A percentile compares a stretch with the other conserved stretches of the same genome.
Evolutionary conservation across 805 yeast genomes (phyloP).

Genomic region (Candida verbasci): DNA sequence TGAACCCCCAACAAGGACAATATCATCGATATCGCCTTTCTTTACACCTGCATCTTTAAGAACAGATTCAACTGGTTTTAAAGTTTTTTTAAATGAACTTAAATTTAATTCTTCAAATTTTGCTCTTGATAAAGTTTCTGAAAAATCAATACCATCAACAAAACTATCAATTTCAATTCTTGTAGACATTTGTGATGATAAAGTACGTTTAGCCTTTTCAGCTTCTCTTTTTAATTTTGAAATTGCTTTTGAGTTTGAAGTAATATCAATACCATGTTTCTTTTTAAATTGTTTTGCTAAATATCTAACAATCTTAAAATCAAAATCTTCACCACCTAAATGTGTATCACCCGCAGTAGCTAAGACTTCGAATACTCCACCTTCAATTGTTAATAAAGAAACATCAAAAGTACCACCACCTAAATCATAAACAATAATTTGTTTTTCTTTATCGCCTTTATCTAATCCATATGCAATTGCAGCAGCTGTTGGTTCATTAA

Average conservation of each 20-base stretch:
- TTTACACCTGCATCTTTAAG: slow-evolving; percentile 42
- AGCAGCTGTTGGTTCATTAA: slow-evolving; percentile 89
- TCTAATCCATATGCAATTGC: slow-evolving; percentile 60
- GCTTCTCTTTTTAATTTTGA: slow-evolving; percentile 46
- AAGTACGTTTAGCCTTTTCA: slow-evolving; percentile 47
- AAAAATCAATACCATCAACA: slow-evolving; percentile 46
- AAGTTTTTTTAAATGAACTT: slow-evolving; percentile 41
- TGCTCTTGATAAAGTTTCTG: slow-evolving; percentile 44
- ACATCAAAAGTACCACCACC: slow-evolving; percentile 71
- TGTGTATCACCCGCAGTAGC: slow-evolving; percentile 50
- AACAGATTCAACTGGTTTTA: slow-evolving; percentile 45
- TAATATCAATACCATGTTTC: slow-evolving; percentile 41
- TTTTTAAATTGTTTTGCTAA: slow-evolving; percentile 41
- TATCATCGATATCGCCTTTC: slow-evolving; percentile 43
- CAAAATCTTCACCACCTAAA: slow-evolving; percentile 50
- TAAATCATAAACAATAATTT: slow-evolving; percentile 45
- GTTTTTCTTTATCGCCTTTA: slow-evolving; percentile 56
- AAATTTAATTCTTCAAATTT: slow-evolving; percentile 46
- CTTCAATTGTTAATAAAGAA: slow-evolving; percentile 57
- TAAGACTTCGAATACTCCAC: slow-evolving; percentile 46
- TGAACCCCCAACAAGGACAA: slow-evolving; percentile 47
- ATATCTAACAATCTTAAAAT: slow-evolving; percentile 41
- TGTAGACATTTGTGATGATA: slow-evolving; percentile 41
- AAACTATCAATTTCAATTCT: slow-evolving; percentile 44
- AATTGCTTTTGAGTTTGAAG: slow-evolving; percentile 38